Base-by-base conservation (phyloP, 768 basidiomycete species). In the Amanita rimosa region DNA sequence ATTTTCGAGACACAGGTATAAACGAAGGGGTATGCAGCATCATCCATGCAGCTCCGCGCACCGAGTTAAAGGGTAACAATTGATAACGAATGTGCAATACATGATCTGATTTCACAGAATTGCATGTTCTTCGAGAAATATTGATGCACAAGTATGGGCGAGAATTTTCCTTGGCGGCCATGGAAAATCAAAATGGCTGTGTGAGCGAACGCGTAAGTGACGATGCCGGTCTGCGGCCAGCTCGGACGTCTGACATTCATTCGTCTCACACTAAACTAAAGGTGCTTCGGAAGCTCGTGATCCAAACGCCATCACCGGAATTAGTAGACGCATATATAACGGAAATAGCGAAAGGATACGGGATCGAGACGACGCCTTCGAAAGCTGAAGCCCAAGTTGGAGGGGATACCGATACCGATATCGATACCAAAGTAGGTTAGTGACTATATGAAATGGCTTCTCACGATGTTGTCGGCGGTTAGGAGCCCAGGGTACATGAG, bases 81-180 rank as follows among this genome's bases (percentile, higher is more conserved):
- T 54, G 9, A 27, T 26, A 27, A 33, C 43, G 27, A 44, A 41
- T 49, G 36, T 42, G 51, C 22, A 26, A 21, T 16, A 14, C 19
- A 6, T 33, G 36, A 24, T 34, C 41, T 14, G 16, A 54, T 22
- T 39, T 42, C 49, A n/a, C 49, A 92, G 93, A 97, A 61, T 75
- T 99, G 34, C 89, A 96, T 55, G 70, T 91, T 33, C 66, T 97
- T 45, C 82, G 96, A 48, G 94, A 98, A 62, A 78, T 97, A 62
- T 75, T 99, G 50, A 88, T 94, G 85, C 88, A 93, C 62, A 96
- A 96, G 67, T 96, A 83, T 61, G 93, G 95, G 14, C 81, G 95
- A 17, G 90, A 93, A 41, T 98, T 89, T 62, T 79, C 93, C 13
- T 55, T 82, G 14, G 75, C 78, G n/a, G 81, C 87, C 2, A 87